Evolutionary conservation across 2,329 filamentous ascomycete species (phyloP).

Genomic region (Pleomassaria siparia): DNA sequence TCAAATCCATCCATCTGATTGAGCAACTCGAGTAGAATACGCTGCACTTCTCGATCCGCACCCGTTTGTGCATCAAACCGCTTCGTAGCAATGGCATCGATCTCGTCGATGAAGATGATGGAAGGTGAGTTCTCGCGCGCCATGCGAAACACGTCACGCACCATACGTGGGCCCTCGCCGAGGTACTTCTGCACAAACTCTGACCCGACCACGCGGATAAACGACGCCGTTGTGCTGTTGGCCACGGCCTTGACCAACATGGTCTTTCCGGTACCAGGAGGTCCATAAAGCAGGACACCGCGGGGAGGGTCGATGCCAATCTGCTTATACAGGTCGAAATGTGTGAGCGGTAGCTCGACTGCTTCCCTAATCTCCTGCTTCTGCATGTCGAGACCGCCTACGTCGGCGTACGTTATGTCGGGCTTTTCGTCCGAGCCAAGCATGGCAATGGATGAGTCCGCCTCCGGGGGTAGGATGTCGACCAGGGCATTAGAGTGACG

Average conservation of each 20-base stretch:
- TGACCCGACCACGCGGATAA: constrained; percentile 96
- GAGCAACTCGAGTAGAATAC: constrained; percentile 93
- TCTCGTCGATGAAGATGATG: constrained; percentile 99
- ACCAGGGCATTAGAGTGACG: constrained; percentile 98
- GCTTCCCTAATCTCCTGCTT: constrained; percentile 99
- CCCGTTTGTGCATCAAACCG: constrained; percentile 98
- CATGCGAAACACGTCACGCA: constrained; percentile 98
- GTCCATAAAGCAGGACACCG: constrained; percentile 93
- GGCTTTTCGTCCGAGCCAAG: constrained; percentile 95
- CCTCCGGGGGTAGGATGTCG: constrained; percentile 97
- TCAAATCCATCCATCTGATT: constrained; percentile 99
- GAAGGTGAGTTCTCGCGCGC: constrained; percentile 95
- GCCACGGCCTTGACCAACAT: constrained; percentile 98
- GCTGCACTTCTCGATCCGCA: constrained; percentile 96
- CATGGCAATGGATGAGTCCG: constrained; percentile 98
- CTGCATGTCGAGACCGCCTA: constrained; percentile 98
- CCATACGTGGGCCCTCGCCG: constrained; percentile 97
- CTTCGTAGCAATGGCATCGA: constrained; percentile 98
- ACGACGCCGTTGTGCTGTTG: constrained; percentile 96
- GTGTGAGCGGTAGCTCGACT: constrained; percentile 92
- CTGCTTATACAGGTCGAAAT: constrained; percentile 98
- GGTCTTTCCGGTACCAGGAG: constrained; percentile 93
- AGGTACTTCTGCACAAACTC: constrained; percentile 99
- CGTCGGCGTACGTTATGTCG: constrained; percentile 96
- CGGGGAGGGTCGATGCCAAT: constrained; percentile 98